A percentile compares a stretch with the other conserved stretches of the same genome.
Evolutionary conservation across 371 early-diverging fungal genomes (phyloP).

Genomic region (Lichtheimia ornata): DNA sequence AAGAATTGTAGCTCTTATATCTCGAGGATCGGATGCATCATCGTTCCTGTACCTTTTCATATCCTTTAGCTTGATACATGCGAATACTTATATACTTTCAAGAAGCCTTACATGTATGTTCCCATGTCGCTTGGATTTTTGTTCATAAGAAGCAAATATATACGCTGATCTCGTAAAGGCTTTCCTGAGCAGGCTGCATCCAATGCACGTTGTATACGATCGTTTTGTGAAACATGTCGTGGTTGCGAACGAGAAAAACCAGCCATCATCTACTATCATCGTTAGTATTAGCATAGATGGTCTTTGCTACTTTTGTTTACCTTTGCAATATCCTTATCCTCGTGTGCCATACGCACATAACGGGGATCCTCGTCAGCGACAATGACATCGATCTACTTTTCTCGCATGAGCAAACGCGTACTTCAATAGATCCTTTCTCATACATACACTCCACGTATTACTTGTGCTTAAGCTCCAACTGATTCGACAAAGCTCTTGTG

Average conservation of each 20-base stretch:
- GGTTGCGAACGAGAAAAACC: neutral
- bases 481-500: slow-evolving; percentile 35
- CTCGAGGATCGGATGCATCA: neutral
- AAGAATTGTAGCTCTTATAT: neutral
- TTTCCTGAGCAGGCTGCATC: neutral
- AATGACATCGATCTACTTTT: slow-evolving; percentile 7
- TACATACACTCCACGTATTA: neutral
- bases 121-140: neutral
- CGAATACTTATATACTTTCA: no score
- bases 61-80: no score
- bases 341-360: neutral
- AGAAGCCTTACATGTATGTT: no score
- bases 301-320: no score
- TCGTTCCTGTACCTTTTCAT: neutral
- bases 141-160: slow-evolving; percentile 1
- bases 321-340: no score
- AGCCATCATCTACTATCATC: neutral
- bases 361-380: neutral
- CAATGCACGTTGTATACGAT: slow-evolving; percentile 7
- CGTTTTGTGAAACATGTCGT: neutral
- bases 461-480: slow-evolving; percentile 21
- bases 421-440: no score
- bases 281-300: no score
- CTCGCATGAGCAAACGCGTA: neutral
- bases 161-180: neutral